A percentile compares a stretch with the other conserved stretches of the same genome.
These are phyloP conservation scores for Entoloma clypeatum DNA, from an alignment of 1,284 basidiomycete genomes.

Conservation along the genomic window DNA sequence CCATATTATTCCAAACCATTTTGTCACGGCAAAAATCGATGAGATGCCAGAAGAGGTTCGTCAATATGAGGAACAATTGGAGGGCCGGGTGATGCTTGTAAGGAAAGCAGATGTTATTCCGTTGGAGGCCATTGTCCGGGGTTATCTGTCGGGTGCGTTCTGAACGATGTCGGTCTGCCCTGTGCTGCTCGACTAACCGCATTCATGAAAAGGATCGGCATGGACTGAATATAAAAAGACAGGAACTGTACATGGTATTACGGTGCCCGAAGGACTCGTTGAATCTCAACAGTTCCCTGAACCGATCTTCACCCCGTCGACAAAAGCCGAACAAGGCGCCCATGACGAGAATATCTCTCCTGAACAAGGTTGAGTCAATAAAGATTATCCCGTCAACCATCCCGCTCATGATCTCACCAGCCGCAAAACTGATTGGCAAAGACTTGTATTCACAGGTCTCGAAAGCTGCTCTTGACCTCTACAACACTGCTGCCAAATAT, in stretches of 20 bases:
- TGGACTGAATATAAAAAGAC: conserved; percentile 92
- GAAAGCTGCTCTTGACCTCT: conserved; percentile 61
- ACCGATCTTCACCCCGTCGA: conserved; percentile 94
- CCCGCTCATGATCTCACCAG: conserved; percentile 33
- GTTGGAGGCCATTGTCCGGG: conserved; percentile 96
- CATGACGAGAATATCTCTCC: conserved; percentile 99
- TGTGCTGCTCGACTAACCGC: conserved; percentile 4
- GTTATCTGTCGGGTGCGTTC: conserved; percentile 85
- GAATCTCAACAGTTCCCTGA: conserved; percentile 83
- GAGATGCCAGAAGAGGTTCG: conserved; percentile 74
- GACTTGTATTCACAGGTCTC: conserved; percentile 65
- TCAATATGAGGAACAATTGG: conserved; percentile 68
- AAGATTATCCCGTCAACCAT: conserved; percentile 9
- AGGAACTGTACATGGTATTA: conserved; percentile 87
- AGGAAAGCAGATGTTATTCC: conserved; percentile 87
- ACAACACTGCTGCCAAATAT: conserved; percentile 75
- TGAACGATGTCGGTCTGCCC: not conserved
- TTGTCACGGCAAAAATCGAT: conserved; percentile 71
- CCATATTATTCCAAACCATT: conserved; percentile 82
- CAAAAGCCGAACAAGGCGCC: conserved; percentile 91
- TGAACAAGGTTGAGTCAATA: conserved; percentile 56
- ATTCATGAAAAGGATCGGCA: conserved; percentile 68
- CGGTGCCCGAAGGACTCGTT: conserved; percentile 71
- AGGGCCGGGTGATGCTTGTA: conserved; percentile 90
- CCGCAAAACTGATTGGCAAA: conserved; percentile 62